Evolutionary conservation across 2,329 filamentous ascomycete genomes (phyloP).

Genomic region (Harringtonia lauricola): DNA sequence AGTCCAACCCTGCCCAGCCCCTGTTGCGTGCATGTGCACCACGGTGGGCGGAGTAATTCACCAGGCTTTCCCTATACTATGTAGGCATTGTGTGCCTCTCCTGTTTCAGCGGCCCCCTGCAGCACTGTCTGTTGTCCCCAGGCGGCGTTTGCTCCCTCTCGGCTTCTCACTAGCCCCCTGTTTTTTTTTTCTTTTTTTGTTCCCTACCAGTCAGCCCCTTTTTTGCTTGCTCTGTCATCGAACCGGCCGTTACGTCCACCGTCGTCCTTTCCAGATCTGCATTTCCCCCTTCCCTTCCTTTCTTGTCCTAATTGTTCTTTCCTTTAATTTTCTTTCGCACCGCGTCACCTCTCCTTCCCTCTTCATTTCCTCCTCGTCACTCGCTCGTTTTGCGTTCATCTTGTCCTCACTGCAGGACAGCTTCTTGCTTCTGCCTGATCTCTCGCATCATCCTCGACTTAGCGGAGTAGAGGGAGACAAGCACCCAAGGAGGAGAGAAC

Average conservation of each 20-base stretch:
- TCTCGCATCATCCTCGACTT: too few relatives aligned
- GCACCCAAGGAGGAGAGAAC: too few relatives aligned
- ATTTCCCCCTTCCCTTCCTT: constrained; percentile 10
- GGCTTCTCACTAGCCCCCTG: neutral
- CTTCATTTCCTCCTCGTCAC: neutral
- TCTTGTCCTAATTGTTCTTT: constrained; percentile 1
- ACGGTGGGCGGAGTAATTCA: neutral
- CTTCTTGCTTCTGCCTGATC: too few relatives aligned
- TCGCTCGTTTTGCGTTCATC: neutral
- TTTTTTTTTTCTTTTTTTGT: neutral
- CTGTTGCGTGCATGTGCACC: constrained; percentile 6
- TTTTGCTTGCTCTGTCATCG: constrained; percentile 3
- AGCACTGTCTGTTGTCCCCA: constrained; percentile 4
- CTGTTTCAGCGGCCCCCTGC: constrained; percentile 10
- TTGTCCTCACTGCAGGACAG: neutral
- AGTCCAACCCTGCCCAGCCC: constrained; percentile 4
- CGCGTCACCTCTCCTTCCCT: neutral
- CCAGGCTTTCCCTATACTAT: neutral
- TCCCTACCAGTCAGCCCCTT: constrained; percentile 7
- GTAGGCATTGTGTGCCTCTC: too few relatives aligned
- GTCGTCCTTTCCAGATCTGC: neutral
- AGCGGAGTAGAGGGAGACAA: too few relatives aligned
- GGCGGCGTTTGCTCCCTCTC: neutral
- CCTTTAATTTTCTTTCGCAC: neutral
- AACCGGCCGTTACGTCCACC: neutral